These are phyloP conservation scores for Beauveria varroae DNA, from an alignment of 2,329 filamentous ascomycete genomes.

Conservation along the genomic window DNA sequence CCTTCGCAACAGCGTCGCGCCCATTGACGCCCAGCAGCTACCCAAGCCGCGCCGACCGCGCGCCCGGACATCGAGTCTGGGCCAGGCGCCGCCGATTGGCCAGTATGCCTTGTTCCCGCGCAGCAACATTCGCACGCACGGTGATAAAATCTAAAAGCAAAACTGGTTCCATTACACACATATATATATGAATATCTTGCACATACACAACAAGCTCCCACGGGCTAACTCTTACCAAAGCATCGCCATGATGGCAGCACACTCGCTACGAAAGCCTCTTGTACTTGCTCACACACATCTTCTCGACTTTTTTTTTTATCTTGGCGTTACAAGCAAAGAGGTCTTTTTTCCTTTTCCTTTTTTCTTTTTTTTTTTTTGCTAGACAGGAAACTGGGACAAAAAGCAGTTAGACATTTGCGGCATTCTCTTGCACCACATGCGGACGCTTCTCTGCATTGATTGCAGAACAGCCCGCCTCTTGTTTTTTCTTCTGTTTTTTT, in stretches of 20 bases:
- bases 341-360: constrained; percentile 1
- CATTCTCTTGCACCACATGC: constrained; percentile 4
- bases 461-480: not conserved
- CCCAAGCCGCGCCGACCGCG: constrained; percentile 29
- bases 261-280: not conserved
- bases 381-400: constrained; percentile 1
- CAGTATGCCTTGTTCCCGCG: constrained; percentile 41
- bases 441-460: not conserved
- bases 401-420: constrained; percentile 11
- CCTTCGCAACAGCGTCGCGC: constrained; percentile 21
- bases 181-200: not conserved
- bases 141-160: constrained; percentile 5
- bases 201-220: not conserved
- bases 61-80: constrained; percentile 39
- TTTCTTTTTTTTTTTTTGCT: constrained; percentile 4
- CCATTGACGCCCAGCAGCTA: constrained; percentile 24
- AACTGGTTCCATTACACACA: not conserved
- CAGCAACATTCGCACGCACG: constrained; percentile 21
- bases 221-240: not conserved
- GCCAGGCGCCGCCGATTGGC: constrained; percentile 36
- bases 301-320: not conserved
- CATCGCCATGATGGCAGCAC: not conserved
- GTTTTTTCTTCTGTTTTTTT: not conserved
- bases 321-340: not conserved
- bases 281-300: not conserved